Evolutionary conservation across 768 basidiomycete genomes (phyloP).

Genomic region (Amanita subjunquillea): DNA sequence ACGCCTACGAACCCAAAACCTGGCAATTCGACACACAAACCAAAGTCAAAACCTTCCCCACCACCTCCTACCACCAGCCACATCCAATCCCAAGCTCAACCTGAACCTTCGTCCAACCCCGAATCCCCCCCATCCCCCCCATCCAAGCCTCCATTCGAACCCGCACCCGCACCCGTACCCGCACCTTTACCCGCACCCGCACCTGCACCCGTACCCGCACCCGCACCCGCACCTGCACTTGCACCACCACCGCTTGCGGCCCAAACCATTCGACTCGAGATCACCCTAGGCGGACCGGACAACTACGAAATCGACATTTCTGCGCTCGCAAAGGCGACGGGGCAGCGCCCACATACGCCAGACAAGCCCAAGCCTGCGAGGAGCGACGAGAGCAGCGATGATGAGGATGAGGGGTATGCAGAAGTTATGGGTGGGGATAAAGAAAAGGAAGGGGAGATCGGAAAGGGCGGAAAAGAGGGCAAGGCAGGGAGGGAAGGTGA

Average conservation of each 20-base stretch:
- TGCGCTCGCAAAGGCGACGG: conserved; percentile 46
- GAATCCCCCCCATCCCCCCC: too few species aligned
- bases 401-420: conserved; percentile 39
- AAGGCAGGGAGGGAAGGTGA: not conserved
- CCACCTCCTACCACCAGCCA: not conserved
- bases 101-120: not conserved
- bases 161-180: too few species aligned
- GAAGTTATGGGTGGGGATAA: conserved; percentile 14
- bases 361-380: conserved; percentile 16
- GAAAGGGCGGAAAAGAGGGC: not conserved
- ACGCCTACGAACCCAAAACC: not conserved
- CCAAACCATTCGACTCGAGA: conserved; percentile 59
- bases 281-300: conserved; percentile 59
- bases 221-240: too few species aligned
- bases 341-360: conserved; percentile 51
- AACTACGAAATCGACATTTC: conserved; percentile 69
- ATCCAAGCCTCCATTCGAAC: too few species aligned
- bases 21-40: too few species aligned
- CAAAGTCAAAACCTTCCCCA: not conserved
- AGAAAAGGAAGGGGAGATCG: not conserved
- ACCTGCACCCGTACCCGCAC: too few species aligned
- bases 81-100: not conserved
- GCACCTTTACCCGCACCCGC: too few species aligned
- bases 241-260: conserved; percentile 25
- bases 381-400: conserved; percentile 27